phyloP scores from a whole-genome alignment of 768 basidiomycete genomes.

The Asterophora lycoperdoides region DNA sequence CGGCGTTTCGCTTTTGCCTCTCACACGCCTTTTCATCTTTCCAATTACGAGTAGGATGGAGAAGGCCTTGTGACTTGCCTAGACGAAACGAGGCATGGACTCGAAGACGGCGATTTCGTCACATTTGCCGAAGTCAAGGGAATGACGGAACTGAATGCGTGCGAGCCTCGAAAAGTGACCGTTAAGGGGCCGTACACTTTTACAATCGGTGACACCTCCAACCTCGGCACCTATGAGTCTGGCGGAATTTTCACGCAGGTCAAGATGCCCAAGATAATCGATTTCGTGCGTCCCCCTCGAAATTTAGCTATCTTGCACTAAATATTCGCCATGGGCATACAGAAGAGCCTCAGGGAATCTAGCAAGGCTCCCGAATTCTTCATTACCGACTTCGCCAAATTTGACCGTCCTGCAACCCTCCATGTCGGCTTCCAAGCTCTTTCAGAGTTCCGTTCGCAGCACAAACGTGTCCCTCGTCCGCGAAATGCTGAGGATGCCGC shows the following conservation, averaged over 20 bases:
- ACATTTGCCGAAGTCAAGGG: conserved; percentile 96
- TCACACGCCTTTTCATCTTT: neutral
- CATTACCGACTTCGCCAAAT: conserved; percentile 96
- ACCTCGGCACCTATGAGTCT: conserved; percentile 68
- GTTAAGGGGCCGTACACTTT: conserved; percentile 99
- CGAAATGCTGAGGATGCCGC: conserved; percentile 80
- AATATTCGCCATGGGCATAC: neutral
- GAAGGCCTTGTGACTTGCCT: conserved; percentile 95
- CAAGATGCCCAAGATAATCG: conserved; percentile 95
- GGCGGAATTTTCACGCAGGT: conserved; percentile 98
- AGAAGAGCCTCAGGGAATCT: conserved; percentile 95
- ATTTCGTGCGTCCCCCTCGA: conserved; percentile 67
- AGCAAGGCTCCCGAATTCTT: conserved; percentile 78
- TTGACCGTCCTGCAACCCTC: conserved; percentile 84
- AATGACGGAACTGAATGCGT: conserved; percentile 86
- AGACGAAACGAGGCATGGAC: conserved; percentile 94
- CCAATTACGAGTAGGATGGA: conserved; percentile 52
- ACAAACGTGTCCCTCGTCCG: conserved; percentile 73
- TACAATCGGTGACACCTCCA: conserved; percentile 86
- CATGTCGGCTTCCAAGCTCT: conserved; percentile 96
- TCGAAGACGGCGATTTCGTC: conserved; percentile 98
- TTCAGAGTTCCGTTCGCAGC: conserved; percentile 63
- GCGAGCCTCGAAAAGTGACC: conserved; percentile 85
- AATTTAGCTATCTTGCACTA: neutral
- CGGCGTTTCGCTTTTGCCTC: neutral